Evolutionary conservation across 768 basidiomycete genomes (phyloP).

Genomic region (Kwoniella shandongensis): DNA sequence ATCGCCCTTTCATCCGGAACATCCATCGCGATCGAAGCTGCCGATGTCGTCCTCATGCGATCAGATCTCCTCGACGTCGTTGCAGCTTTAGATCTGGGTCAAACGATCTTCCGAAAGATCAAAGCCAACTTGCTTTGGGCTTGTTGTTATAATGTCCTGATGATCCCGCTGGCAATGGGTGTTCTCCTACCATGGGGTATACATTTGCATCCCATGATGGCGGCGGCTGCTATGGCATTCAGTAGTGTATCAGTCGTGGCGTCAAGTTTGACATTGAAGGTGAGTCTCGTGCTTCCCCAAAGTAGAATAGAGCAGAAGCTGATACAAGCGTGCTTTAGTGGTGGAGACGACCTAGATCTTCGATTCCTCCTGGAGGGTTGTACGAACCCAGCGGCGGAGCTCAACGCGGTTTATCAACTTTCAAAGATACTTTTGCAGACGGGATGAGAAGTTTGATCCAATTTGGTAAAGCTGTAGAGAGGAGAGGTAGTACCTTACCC

Average conservation of each 20-base stretch:
- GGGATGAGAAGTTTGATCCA: conserved; percentile 47
- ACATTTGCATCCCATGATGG: conserved; percentile 96
- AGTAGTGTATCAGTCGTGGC: conserved; percentile 93
- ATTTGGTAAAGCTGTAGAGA: conserved; percentile 51
- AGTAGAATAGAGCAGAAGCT: not conserved
- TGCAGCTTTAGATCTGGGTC: conserved; percentile 87
- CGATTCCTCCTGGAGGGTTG: conserved; percentile 63
- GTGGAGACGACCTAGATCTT: conserved; percentile 50
- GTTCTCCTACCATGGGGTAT: conserved; percentile 85
- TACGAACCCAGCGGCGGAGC: conserved; percentile 54
- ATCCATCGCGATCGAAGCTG: conserved; percentile 95
- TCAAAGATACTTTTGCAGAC: conserved; percentile 56
- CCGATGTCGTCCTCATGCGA: conserved; percentile 96
- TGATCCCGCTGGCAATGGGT: conserved; percentile 98
- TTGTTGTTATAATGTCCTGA: conserved; percentile 86
- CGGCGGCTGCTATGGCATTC: conserved; percentile 98
- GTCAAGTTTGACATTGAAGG: conserved; percentile 76
- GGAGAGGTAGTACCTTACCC: conserved; percentile 53
- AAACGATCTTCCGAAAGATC: conserved; percentile 84
- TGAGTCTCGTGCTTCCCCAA: conserved; percentile 47
- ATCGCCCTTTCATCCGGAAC: conserved; percentile 95
- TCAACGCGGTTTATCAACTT: conserved; percentile 56
- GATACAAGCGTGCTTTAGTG: conserved; percentile 28
- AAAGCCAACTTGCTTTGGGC: conserved; percentile 94
- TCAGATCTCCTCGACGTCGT: conserved; percentile 96